A percentile compares a stretch with the other conserved stretches of the same genome.
These are phyloP conservation scores for Hypoxylon crocopeplum DNA, from an alignment of 495 filamentous ascomycete species.

Conservation along the genomic window DNA sequence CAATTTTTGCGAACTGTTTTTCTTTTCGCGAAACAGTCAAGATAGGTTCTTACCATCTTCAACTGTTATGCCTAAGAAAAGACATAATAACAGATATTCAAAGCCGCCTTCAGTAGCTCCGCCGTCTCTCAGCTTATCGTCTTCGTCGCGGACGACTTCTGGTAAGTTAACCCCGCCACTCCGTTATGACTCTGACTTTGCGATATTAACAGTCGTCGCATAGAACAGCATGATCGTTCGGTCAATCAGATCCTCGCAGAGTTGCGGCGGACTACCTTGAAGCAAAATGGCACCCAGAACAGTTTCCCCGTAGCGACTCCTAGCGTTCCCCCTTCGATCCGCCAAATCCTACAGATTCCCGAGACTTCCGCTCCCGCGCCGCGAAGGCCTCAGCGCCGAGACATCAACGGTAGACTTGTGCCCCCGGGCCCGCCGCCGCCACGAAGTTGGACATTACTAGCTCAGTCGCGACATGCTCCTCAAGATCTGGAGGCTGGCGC, in stretches of 20 bases:
- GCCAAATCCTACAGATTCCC: slow-evolving; percentile 70
- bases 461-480: slow-evolving; percentile 36
- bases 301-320: slow-evolving; percentile 38
- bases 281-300: slow-evolving; percentile 25
- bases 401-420: slow-evolving; percentile 52
- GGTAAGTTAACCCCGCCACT: slow-evolving; percentile 9
- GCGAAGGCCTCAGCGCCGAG: slow-evolving; percentile 57
- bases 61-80: slow-evolving; percentile 63
- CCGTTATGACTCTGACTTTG: neutral
- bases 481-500: slow-evolving; percentile 1
- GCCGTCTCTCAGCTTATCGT: slow-evolving; percentile 47
- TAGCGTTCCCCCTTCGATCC: slow-evolving; percentile 58
- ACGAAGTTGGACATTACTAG: slow-evolving; percentile 66
- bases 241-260: slow-evolving; percentile 61
- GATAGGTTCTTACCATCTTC: slow-evolving; percentile 13
- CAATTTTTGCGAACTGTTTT: slow-evolving; percentile 4
- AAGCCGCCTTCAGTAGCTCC: slow-evolving; percentile 61
- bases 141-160: slow-evolving; percentile 34
- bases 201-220: slow-evolving; percentile 2
- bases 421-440: slow-evolving; percentile 75
- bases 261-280: slow-evolving; percentile 50
- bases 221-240: slow-evolving; percentile 41
- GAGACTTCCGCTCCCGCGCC: slow-evolving; percentile 73
- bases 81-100: slow-evolving; percentile 53
- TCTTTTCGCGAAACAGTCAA: slow-evolving; percentile 27